phyloP scores from a whole-genome alignment of 768 basidiomycete species.

The Leucogyrophana mollusca region DNA sequence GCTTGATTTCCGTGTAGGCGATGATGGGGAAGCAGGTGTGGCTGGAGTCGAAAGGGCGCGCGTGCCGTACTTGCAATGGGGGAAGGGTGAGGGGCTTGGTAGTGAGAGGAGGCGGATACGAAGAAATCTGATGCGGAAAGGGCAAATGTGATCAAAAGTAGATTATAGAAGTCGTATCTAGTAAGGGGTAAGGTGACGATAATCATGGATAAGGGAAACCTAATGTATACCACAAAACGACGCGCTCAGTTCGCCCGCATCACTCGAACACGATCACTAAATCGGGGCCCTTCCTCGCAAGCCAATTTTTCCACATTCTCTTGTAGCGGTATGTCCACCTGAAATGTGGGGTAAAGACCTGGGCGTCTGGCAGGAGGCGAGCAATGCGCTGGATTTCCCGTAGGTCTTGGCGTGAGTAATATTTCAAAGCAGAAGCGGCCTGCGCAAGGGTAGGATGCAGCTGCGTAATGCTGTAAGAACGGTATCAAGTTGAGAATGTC shows the following conservation, averaged over 20 bases:
- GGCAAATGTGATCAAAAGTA: constrained; percentile 51
- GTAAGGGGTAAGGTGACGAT: constrained; percentile 62
- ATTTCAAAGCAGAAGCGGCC: constrained; percentile 31
- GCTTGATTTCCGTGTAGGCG: constrained; percentile 63
- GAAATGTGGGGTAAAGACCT: constrained; percentile 25
- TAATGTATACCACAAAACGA: background rate
- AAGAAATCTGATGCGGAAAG: constrained; percentile 84
- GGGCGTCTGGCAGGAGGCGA: constrained; percentile 35
- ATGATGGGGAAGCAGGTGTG: constrained; percentile 41
- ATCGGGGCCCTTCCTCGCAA: constrained; percentile 16
- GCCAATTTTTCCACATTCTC: constrained; percentile 39
- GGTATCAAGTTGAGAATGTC: background rate
- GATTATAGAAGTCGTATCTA: constrained; percentile 78
- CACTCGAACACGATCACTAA: constrained; percentile 4
- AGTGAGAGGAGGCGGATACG: constrained; percentile 71
- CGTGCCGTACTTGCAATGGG: constrained; percentile 80
- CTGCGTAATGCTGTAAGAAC: constrained; percentile 17
- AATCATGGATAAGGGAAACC: background rate
- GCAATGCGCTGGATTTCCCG: constrained; percentile 42
- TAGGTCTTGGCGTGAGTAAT: constrained; percentile 37
- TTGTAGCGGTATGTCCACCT: constrained; percentile 29
- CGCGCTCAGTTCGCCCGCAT: background rate
- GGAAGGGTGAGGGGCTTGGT: constrained; percentile 67
- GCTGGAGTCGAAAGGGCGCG: constrained; percentile 53
- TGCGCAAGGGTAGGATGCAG: constrained; percentile 33